Evolutionary conservation across 345 rosid genomes (phyloP).

Genomic region (Ricinus communis): DNA sequence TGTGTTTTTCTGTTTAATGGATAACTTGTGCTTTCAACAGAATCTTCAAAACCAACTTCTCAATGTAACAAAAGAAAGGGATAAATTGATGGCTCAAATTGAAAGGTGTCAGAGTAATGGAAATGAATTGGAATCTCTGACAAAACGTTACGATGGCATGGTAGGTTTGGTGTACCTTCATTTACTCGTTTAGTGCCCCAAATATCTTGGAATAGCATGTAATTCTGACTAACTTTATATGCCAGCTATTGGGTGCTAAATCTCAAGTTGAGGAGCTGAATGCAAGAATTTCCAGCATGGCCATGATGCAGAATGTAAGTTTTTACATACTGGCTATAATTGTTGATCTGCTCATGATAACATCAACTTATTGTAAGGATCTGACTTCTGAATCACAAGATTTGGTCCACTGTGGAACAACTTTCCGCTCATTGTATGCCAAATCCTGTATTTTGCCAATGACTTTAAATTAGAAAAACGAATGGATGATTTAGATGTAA

Average conservation of each 20-base stretch:
- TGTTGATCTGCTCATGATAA: not conserved
- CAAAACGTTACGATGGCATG: conserved; percentile 23
- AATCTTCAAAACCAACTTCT: conserved; percentile 34
- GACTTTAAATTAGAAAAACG: not conserved
- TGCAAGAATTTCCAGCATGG: conserved; percentile 34
- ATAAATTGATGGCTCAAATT: conserved; percentile 28
- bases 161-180: conserved; percentile 19
- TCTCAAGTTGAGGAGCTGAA: conserved; percentile 40
- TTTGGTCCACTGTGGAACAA: not conserved
- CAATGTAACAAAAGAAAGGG: conserved; percentile 35
- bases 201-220: not conserved
- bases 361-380: not conserved
- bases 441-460: not conserved
- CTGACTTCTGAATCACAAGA: not conserved
- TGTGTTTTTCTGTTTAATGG: not conserved
- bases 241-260: conserved; percentile 45
- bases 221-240: conserved; percentile 9
- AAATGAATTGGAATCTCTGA: conserved; percentile 23
- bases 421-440: not conserved
- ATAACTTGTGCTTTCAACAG: conserved; percentile 21
- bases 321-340: not conserved
- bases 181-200: not conserved
- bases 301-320: conserved; percentile 49
- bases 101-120: conserved; percentile 29
- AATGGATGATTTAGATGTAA: not conserved